A percentile compares a stretch with the other conserved stretches of the same genome.
Evolutionary conservation across 2,329 filamentous ascomycete species (phyloP).

Genomic region (Aspergillus flavus): DNA sequence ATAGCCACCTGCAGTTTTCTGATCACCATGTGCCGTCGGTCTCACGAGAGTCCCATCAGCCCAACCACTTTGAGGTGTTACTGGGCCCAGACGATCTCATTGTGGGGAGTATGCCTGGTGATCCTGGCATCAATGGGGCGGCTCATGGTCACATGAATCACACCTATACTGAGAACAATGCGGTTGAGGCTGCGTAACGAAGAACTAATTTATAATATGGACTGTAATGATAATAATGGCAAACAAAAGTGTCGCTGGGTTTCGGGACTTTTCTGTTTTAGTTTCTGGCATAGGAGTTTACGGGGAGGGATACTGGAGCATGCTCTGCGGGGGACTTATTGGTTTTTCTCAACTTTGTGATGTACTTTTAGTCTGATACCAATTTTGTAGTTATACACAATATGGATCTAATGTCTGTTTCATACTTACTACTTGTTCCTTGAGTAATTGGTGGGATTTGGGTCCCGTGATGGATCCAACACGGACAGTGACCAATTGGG

Average conservation of each 20-base stretch:
- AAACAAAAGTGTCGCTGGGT: slow-evolving; percentile 9
- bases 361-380: neutral
- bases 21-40: slow-evolving; percentile 32
- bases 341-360: neutral
- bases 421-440: neutral
- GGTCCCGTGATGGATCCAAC: neutral
- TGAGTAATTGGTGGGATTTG: neutral
- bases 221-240: slow-evolving; percentile 11
- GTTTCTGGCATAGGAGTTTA: slow-evolving; percentile 1
- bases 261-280: neutral
- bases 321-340: neutral
- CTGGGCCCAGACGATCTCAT: slow-evolving; percentile 40
- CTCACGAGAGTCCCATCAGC: slow-evolving; percentile 37
- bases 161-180: slow-evolving; percentile 33
- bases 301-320: neutral
- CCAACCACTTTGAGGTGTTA: slow-evolving; percentile 36
- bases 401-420: neutral
- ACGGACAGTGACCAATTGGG: neutral
- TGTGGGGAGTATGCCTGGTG: slow-evolving; percentile 37
- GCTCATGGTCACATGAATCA: slow-evolving; percentile 35
- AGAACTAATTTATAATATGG: neutral
- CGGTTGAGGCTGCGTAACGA: slow-evolving; percentile 35
- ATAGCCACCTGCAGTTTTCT: slow-evolving; percentile 37
- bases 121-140: slow-evolving; percentile 37
- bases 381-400: neutral